Evolutionary conservation across 768 basidiomycete species (phyloP), one percentile per base, ranked within the genome.

Genomic region (Lactarius evosmus): DNA sequence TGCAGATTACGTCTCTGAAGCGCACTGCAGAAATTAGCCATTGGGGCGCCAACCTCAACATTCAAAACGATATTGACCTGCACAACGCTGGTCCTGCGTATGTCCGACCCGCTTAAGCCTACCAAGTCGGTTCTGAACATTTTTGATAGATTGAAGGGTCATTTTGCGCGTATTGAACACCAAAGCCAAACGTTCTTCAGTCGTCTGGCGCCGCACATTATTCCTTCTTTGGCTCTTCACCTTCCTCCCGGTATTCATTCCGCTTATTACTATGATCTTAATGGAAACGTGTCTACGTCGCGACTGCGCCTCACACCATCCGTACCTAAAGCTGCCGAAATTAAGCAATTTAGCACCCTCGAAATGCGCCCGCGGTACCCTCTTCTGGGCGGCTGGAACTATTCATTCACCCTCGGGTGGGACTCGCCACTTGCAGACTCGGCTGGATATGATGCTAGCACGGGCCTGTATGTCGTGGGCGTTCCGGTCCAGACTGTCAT

Each of bases 221-320:
- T 98, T 34, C 80, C 83, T n/a, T 82, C 84, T 27, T 70, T 98
- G 56, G 81, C 80, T n/a, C 76, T 97, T 50, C 84, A 87, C 54
- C 87, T 98, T 25, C 97, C 97, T 11, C 75, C 93, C 5, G 87
- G 89, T 34, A 86, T 95, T 61, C 84, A 84, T 65, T 84, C 89
- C 65, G 82, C 88, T 0, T 98, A 98, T 76, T 98, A 83, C 77
- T 92, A 90, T 72, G 97, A 99, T 75, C 77, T 85, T 56, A 89
- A 95, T 69, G 97, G 97, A 58, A 99, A 99, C 72, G 95, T 99
- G 49, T 98, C 96, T 1, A 98, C 95, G 7, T 97, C 96, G 1
- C 85, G 81, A 64, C 83, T 98, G 69, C 87, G 93, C 19, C 78
- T 78, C 44, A 81, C 85, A 1, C 87, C 88, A 46, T 84, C 89